Percentiles rank a stretch among this genome's conserved stretches.
Conservation (phyloP, 1,284 basidiomycete species). For the Austropuccinia psidii region DNA sequence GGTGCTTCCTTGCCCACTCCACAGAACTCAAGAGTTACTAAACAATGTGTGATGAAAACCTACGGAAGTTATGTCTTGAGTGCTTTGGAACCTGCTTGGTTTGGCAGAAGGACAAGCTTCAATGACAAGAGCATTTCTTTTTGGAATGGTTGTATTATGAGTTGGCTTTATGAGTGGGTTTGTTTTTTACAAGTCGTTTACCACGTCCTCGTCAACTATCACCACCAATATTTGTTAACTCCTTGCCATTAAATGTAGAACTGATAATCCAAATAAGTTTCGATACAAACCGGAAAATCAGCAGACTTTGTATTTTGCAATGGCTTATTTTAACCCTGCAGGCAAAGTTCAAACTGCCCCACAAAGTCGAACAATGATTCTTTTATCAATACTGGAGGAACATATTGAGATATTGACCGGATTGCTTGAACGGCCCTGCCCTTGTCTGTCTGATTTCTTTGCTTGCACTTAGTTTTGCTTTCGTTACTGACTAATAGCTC, state of each 20-base stretch:
- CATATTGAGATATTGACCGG: not conserved
- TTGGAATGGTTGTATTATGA: slow-evolving; percentile 1
- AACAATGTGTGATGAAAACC: slow-evolving; percentile 21
- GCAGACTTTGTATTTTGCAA: slow-evolving; percentile 6
- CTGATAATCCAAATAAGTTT: slow-evolving; percentile 19
- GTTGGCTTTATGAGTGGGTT: slow-evolving; percentile 23
- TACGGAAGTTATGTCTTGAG: slow-evolving; percentile 3
- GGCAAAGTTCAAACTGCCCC: not conserved
- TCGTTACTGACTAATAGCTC: not conserved
- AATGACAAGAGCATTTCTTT: not conserved
- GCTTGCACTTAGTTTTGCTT: not conserved
- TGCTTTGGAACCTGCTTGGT: not conserved
- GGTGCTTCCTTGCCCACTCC: not conserved
- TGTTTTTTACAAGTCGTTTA: not conserved
- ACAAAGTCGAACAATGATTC: not conserved
- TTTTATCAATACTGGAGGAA: not conserved
- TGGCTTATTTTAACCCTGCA: slow-evolving; percentile 12
- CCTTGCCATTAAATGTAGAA: not conserved
- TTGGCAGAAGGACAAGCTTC: not conserved
- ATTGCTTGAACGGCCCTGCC: not conserved
- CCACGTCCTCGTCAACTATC: no score
- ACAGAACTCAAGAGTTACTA: not conserved
- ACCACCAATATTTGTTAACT: not conserved
- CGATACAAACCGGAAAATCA: slow-evolving; percentile 32
- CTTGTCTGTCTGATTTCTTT: not conserved